Base-by-base conservation (phyloP, 2,329 filamentous ascomycete species). In the Botrytis galanthina region DNA sequence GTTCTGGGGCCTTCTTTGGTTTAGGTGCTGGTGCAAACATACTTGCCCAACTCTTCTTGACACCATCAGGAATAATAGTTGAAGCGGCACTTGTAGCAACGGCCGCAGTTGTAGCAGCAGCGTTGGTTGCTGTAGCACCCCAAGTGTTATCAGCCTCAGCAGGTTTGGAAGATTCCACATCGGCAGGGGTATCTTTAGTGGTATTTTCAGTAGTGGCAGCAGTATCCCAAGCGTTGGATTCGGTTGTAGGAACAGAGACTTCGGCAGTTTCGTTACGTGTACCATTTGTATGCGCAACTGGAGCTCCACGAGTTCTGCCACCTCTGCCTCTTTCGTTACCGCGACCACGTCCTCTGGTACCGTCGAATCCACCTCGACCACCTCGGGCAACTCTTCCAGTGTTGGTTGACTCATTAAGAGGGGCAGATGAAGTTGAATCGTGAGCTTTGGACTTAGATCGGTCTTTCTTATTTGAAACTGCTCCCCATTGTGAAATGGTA, bases 401-500 rank as follows among this genome's bases (percentile, higher is more conserved):
- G 77, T 84, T 83, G 76, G 84, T 83, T 72, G 84, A 80, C 77
- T 89, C 86, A 78, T 86, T 86, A 74, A 87, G 83, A 73, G 87
- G 84, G 74, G 86, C 83, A 76, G 86, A 83, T 74, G 86, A 81
- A 72, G 84, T 78, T 46, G 70, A 72, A 73, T 87, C 83, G 72
- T 93, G 89, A 83, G 87, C 86, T 87, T 95, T 95, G 78, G 91
- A 87, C 83, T 91, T 90, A 79, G 90, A 84, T 77, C 88, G 86
- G 79, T 92, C 89, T 86, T 94, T 95, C 85, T 92, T 92, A 87
- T 93, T 93, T 78, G 91, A 92, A 78, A 96, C 93, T 82, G 95
- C 92, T 79, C 91, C 91, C 89, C 94, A 96, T 85, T 94, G 92
- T 77, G 93, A 91, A 80, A 95, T 91, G 77, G 89, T 88, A 80